phyloP scores from a whole-genome alignment of 352 stramenopile species.

The Phytophthora fragariaefolia region DNA sequence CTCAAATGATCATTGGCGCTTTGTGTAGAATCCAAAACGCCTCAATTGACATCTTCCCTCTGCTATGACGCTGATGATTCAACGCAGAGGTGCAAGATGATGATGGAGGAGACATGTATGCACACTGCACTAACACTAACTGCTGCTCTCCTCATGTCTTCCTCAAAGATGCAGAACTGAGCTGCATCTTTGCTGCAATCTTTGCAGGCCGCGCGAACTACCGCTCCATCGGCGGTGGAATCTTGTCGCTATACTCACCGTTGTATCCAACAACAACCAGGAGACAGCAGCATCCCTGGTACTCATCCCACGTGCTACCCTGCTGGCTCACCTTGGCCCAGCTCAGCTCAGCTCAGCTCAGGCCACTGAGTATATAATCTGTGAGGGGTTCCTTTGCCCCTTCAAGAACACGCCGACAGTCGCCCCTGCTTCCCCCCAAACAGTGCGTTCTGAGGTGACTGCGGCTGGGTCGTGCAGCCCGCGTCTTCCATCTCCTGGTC shows the following conservation, averaged over 20 bases:
- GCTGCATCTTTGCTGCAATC: slow-evolving; percentile 23
- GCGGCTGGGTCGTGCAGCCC: slow-evolving; percentile 31
- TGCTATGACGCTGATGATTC: slow-evolving; percentile 29
- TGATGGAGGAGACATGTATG: slow-evolving; percentile 38
- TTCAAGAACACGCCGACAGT: slow-evolving; percentile 46
- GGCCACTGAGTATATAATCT: slow-evolving; percentile 11
- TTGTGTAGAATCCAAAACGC: slow-evolving; percentile 33
- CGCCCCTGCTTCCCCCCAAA: slow-evolving; percentile 39
- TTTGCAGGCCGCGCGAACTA: slow-evolving; percentile 14
- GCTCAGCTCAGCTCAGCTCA: neutral
- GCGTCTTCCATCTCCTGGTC: slow-evolving; percentile 64
- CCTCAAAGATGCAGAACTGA: slow-evolving; percentile 25
- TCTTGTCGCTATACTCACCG: slow-evolving; percentile 7
- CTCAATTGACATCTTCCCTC: slow-evolving; percentile 31
- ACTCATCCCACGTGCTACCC: slow-evolving; percentile 13
- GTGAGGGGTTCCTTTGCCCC: slow-evolving; percentile 15
- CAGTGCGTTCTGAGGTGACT: slow-evolving; percentile 34
- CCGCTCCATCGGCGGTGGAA: slow-evolving; percentile 8
- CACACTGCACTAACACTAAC: slow-evolving; percentile 33
- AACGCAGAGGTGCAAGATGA: slow-evolving; percentile 26
- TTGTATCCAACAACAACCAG: slow-evolving; percentile 7
- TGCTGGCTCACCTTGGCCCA: slow-evolving; percentile 5
- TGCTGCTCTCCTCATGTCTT: slow-evolving; percentile 24
- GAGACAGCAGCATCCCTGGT: slow-evolving; percentile 7
- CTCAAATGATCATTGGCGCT: slow-evolving; percentile 31